A percentile compares a stretch with the other conserved stretches of the same genome.
Conservation (phyloP, 2,329 filamentous ascomycete species). For the Claviceps digitariae region DNA sequence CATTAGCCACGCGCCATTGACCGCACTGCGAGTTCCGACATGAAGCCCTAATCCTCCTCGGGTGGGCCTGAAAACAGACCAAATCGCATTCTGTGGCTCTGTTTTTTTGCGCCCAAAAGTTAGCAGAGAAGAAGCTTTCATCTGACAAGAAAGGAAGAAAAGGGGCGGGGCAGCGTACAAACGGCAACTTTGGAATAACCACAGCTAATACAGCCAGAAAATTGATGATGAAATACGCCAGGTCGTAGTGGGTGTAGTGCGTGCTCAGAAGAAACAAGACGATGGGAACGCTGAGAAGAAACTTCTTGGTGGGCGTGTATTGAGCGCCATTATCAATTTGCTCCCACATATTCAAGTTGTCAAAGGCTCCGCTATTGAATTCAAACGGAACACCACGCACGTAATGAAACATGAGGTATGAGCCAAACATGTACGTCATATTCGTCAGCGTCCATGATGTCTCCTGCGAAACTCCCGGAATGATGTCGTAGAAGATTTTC, state of each 20-base stretch:
- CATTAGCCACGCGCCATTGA: slow-evolving; percentile 1
- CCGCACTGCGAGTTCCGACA: slow-evolving; percentile 3
- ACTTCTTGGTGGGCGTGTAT: slow-evolving; percentile 98
- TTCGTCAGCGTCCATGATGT: slow-evolving; percentile 98
- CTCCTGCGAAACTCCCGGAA: slow-evolving; percentile 92
- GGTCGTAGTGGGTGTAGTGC: slow-evolving; percentile 96
- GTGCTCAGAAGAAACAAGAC: slow-evolving; percentile 91
- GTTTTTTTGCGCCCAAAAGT: slow-evolving; percentile 9
- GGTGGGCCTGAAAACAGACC: slow-evolving; percentile 58
- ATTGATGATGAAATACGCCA: slow-evolving; percentile 96
- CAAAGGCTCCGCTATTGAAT: slow-evolving; percentile 96
- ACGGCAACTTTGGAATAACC: slow-evolving; percentile 91
- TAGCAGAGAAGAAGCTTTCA: slow-evolving; percentile 9
- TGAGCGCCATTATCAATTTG: slow-evolving; percentile 99
- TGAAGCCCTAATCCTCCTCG: slow-evolving; percentile 33
- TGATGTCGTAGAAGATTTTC: slow-evolving; percentile 95
- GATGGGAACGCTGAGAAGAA: slow-evolving; percentile 87
- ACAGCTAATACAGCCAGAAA: slow-evolving; percentile 84
- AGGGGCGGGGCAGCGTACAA: slow-evolving; percentile 45
- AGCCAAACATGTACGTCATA: slow-evolving; percentile 97
- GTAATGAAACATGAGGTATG: slow-evolving; percentile 99
- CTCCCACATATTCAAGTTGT: slow-evolving; percentile 99
- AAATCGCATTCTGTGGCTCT: slow-evolving; percentile 70
- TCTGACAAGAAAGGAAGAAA: neutral
- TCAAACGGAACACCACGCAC: slow-evolving; percentile 96